Base-by-base conservation (phyloP, 495 filamentous ascomycete genomes). In the Penicillium fimorum region DNA sequence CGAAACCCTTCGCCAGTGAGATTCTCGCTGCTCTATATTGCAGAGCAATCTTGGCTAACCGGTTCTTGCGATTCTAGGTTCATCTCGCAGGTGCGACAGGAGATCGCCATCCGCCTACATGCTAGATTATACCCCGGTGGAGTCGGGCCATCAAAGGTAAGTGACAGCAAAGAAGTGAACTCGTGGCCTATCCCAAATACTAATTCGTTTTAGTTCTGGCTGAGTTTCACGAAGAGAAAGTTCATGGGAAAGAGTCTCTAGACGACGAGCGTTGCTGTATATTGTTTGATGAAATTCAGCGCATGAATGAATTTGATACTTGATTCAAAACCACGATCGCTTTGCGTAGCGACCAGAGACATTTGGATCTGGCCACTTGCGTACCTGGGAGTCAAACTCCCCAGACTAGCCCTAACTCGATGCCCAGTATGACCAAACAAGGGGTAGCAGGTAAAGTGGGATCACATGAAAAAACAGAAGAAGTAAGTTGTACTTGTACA, bases 191-290 rank as follows among this genome's bases (percentile, higher is more conserved):
- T 15, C 4, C 1, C 9, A 25, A 30, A 51, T 55, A 50, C 62
- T 64, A 11, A 57, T 49, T 10, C 6, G 20, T 8, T 32, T 18
- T 56, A 88, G 84, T 97, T 92, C 88, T 98, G 94, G 94, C 77
- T 98, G 61, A 97, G 93, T 78, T 98, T 96, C 71, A 88, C 89
- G 46, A 98, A 97, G 84, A 85, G 94, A 71, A 96, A 96, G 81
- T 98, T 98, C 72, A 97, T 98, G 95, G 92, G 92, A 66, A 97
- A 96, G 82, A 85, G 84, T 63, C 79, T 92, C 69, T 91, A 78
- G 76, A 63, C 29, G 55, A 46, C 29, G 47, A 53, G 32, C 53
- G 33, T 50, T 58, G 47, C 56, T 66, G 57, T 67, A 61, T 62
- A 64, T 64, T 67, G 49, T 64, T 70, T 65, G 53, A 56, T 61